A percentile compares a stretch with the other conserved stretches of the same genome.
Conservation (phyloP, 2,329 filamentous ascomycete genomes). For the Colletotrichum sojae region DNA sequence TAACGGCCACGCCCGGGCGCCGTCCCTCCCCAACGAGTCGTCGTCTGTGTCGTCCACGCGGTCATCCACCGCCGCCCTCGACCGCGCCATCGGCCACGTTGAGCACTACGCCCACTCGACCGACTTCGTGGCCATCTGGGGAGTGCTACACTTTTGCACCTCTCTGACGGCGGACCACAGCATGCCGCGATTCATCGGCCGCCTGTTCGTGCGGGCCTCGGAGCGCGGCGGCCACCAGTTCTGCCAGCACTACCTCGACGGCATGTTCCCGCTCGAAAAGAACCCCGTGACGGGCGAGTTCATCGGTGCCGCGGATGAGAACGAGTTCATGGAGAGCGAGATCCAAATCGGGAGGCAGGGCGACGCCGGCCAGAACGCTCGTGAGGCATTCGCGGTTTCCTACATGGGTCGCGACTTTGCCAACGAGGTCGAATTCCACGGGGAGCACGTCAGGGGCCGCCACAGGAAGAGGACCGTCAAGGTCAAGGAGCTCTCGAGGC, state of each 20-base stretch:
- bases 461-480: constrained; percentile 54
- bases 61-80: constrained; percentile 55
- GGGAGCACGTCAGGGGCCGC: constrained; percentile 45
- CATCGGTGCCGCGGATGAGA: constrained; percentile 61
- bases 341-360: constrained; percentile 62
- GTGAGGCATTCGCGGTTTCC: constrained; percentile 63
- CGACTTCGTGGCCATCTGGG: constrained; percentile 83
- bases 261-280: constrained; percentile 70
- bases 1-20: background rate
- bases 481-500: constrained; percentile 72
- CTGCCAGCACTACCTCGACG: constrained; percentile 73
- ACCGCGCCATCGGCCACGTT: constrained; percentile 75
- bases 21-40: constrained; percentile 43
- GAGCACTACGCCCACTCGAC: constrained; percentile 85
- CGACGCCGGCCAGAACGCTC: constrained; percentile 58
- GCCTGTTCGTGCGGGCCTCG: constrained; percentile 63
- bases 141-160: constrained; percentile 75
- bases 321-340: constrained; percentile 73
- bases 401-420: constrained; percentile 60
- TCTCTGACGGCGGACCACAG: constrained; percentile 49
- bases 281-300: constrained; percentile 59
- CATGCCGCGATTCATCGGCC: constrained; percentile 73
- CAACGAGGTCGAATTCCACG: constrained; percentile 57
- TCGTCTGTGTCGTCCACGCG: constrained; percentile 52
- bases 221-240: constrained; percentile 69